Percentiles rank a stretch among this genome's conserved stretches.
Evolutionary conservation across 495 filamentous ascomycete species (phyloP).

Genomic region (Hypoxylon lienhwacheense): DNA sequence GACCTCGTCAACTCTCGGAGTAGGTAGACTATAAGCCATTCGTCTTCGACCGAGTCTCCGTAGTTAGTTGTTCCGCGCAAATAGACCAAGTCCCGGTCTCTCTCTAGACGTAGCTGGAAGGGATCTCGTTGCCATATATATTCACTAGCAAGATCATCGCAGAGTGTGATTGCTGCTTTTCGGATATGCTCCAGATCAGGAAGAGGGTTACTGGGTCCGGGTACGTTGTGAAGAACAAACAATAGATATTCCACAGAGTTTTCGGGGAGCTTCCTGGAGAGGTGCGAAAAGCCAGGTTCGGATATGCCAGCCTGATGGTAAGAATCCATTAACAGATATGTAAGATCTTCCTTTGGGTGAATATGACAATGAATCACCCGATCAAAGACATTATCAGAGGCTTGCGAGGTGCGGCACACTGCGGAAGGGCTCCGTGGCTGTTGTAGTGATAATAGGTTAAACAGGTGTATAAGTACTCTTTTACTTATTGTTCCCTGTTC

Average conservation of each 20-base stretch:
- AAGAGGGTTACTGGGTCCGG: conserved; percentile 52
- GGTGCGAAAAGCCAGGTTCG: conserved; percentile 58
- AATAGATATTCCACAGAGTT: conserved; percentile 87
- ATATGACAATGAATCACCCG: too few species aligned
- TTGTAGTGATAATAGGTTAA: too few species aligned
- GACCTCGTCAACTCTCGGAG: conserved; percentile 77
- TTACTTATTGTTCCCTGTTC: too few species aligned
- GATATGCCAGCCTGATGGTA: conserved; percentile 33
- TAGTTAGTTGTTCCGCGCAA: conserved; percentile 77
- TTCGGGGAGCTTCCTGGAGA: conserved; percentile 77
- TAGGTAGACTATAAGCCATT: conserved; percentile 93
- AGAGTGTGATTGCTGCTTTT: conserved; percentile 63
- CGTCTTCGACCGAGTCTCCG: conserved; percentile 92
- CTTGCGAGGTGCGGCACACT: too few species aligned
- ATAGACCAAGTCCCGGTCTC: conserved; percentile 58
- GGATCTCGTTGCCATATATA: conserved; percentile 95
- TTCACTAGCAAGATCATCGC: conserved; percentile 65
- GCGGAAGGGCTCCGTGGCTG: too few species aligned
- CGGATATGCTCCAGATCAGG: conserved; percentile 70
- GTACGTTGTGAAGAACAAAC: conserved; percentile 64
- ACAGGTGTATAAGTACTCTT: too few species aligned
- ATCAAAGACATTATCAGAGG: too few species aligned
- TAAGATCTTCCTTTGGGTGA: too few species aligned
- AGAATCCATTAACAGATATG: conserved; percentile 17
- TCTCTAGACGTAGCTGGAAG: conserved; percentile 62